Base-by-base conservation (phyloP, 768 basidiomycete species). In the Termitomyces sp. region DNA sequence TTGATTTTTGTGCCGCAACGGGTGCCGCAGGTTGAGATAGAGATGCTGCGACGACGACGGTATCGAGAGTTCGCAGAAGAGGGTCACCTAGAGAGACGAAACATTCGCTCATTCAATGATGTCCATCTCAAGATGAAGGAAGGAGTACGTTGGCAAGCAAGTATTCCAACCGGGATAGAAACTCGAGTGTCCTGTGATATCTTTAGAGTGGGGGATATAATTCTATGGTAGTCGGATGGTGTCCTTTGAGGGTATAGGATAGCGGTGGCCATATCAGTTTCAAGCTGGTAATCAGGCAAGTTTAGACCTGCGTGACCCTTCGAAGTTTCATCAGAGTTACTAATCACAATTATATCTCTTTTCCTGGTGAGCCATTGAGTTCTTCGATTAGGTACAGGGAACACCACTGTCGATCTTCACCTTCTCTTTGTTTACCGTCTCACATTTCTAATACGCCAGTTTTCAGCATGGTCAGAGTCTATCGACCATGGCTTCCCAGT, bases 71-170 rank as follows among this genome's bases (percentile, higher is more conserved):
- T 46, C 79, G 75, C 20, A 88, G 76, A 14, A 91, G 79, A 7
- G 91, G 90, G 64, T 93, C 87, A 30, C 88, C 88, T 89, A 57
- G 55, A 57, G 57, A 54, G 61, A 58, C 46, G 26, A 46, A 46
- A 55, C 59, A 13, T 23, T 57, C 38, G 61, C 56, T 61, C 36
- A 43, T 46, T 35, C 33, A 38, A 43, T 44, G 61, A 26, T 13
- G 48, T 55, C 23, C 54, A 23, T 62, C 30, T 40, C 50, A 33
- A 43, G 20, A 41, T 50, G 35, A 50, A 48, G 44, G 53, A 61
- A 50, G 36, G 50, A 60, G 64, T 73, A 88, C 89, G 86, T 79
- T 91, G 89, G 69, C 91, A 93, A 18, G 88, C 85, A 32, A 93
- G 75, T 16, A 92, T 76, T 48, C 91, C 91, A 41, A 93, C 89